Evolutionary conservation across 805 yeast genomes (phyloP).

Genomic region (Zygoascus flipseniorum): DNA sequence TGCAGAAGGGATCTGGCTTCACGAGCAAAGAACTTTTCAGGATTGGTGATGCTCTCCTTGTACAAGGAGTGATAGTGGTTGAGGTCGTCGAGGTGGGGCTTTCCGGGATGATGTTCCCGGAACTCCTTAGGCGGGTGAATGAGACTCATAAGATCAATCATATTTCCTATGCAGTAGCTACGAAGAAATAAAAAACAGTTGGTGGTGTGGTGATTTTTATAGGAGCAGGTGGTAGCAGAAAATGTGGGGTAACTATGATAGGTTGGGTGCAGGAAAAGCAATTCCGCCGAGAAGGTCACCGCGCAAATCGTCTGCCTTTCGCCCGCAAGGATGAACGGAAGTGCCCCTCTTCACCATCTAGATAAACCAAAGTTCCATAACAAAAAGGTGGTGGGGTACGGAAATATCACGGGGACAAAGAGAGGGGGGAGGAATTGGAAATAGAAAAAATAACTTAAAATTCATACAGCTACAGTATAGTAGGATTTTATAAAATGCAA

Average conservation of each 20-base stretch:
- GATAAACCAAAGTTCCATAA: no score
- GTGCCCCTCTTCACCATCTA: neutral
- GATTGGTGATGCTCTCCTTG: conserved; percentile 66
- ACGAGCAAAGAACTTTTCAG: conserved; percentile 71
- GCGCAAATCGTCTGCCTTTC: neutral
- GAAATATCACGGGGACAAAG: no score
- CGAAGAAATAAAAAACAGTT: no score
- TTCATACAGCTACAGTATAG: neutral
- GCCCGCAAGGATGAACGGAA: neutral
- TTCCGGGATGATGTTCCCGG: conserved; percentile 14
- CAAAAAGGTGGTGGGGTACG: no score
- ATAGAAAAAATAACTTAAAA: no score
- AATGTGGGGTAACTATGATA: neutral
- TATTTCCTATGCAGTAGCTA: neutral
- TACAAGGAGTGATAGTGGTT: conserved; percentile 65
- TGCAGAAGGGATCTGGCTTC: conserved; percentile 60
- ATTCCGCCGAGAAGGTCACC: neutral
- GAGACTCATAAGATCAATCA: conserved; percentile 12
- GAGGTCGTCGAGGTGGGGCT: conserved; percentile 49
- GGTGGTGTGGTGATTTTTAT: no score
- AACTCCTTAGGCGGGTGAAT: conserved; percentile 21
- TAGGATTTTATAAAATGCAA: no score
- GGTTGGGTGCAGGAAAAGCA: neutral
- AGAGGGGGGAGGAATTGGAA: no score
- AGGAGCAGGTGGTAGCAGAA: neutral